Evolutionary conservation across 495 filamentous ascomycete species (phyloP), one percentile per base, ranked within the genome.

Genomic region (Usnea hakonensis): DNA sequence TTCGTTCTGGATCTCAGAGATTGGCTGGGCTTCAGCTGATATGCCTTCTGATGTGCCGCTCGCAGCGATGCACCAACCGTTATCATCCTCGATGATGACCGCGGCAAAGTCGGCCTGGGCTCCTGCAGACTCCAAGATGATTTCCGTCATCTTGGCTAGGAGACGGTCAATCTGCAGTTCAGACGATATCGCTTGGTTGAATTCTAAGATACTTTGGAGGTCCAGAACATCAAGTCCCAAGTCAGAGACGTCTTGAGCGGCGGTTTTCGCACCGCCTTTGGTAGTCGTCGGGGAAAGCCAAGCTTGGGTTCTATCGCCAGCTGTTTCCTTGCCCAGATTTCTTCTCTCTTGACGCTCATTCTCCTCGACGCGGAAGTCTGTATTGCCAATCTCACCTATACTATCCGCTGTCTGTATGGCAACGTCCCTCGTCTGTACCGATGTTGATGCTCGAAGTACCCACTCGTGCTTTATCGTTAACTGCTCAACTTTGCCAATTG

Each of bases 141-240:
- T 91, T 69, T 93, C 87, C 57, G 89, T 89, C 89, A 96, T 95
- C 60, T 90, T 94, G 58, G 85, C 85, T 44, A 96, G 76, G 10
- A 96, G 83, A 56, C 86, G 85, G 62, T 96, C 90, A 26, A 96
- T 85, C 61, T 90, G 83, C 36, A 96, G 78, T 60, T 95, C 90
- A 33, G 90, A 95, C 16, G 91, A 95, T 69, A 96, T 90, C 48
- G 95, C 85, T 76, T 95, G 91, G 48, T 87, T 93, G 19, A 88
- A 92, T 67, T 91, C 86, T 13, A 96, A 79, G 57, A 96, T 95
- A 44, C 87, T 90, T 52, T 89, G 85, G 58, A 95, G 71, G 71
- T 95, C 91, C 58, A 95, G 89, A 74, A 95, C 91, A 72, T 96
- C 91, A 62, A 66, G 61, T 43, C 61, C 67, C 36, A 65, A 62